Percentiles rank a stretch among this genome's conserved stretches.
Conservation (phyloP, 768 basidiomycete genomes). For the Chlorophyllum brunneum region DNA sequence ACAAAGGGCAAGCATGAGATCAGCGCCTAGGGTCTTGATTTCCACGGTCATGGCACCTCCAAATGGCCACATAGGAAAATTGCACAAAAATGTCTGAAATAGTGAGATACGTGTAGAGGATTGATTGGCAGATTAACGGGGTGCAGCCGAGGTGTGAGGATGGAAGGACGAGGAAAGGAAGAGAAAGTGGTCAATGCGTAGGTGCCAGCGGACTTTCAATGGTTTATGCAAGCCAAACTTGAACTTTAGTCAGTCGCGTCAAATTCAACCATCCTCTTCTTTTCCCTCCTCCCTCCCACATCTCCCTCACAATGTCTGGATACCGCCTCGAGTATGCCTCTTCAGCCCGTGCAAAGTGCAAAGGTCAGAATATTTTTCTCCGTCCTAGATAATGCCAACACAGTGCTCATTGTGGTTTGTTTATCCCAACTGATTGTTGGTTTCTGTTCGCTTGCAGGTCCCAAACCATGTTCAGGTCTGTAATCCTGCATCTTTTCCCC, state of each 20-base stretch:
- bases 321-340: slow-evolving; percentile 79
- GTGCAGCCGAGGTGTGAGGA: not conserved
- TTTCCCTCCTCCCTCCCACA: slow-evolving; percentile 21
- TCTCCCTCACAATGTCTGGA: slow-evolving; percentile 38
- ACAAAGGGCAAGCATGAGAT: not conserved
- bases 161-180: slow-evolving; percentile 3
- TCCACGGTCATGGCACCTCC: not conserved
- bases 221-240: slow-evolving; percentile 26
- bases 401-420: slow-evolving; percentile 18
- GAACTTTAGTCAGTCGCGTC: slow-evolving; percentile 27
- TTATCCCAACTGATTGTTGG: slow-evolving; percentile 16
- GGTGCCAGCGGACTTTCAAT: slow-evolving; percentile 44
- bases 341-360: slow-evolving; percentile 70
- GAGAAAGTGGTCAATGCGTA: slow-evolving; percentile 40
- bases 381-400: slow-evolving; percentile 22
- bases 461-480: slow-evolving; percentile 73
- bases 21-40: not conserved
- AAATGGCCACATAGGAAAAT: not conserved
- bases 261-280: slow-evolving; percentile 21
- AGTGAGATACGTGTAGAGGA: no score
- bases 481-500: not conserved
- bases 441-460: slow-evolving; percentile 40
- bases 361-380: slow-evolving; percentile 46
- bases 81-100: not conserved
- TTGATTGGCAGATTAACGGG: not conserved